Evolutionary conservation across 108 stramenopile species (phyloP), one percentile per base, ranked within the genome.

Genomic region (Licmophora abbreviata): DNA sequence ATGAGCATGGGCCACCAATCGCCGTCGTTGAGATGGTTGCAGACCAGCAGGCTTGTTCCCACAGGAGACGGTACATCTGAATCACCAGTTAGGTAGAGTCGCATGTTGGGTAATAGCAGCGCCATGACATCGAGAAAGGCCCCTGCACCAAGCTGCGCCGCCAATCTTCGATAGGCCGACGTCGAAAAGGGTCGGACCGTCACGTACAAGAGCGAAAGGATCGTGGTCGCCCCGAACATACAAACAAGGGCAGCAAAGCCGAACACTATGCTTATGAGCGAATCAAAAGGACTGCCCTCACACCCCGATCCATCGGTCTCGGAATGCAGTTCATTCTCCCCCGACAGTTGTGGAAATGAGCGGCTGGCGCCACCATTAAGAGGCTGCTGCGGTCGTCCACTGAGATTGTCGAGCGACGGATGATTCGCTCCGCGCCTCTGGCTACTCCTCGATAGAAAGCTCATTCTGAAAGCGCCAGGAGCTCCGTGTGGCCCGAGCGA

Each of bases 1-100:
- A 81, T 79, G 26, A 84, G 52, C 26, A 88, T 56, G 5, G 63
- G 52, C 63, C 74, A 84, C 79, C 82, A 88, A 62, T 88, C 86
- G 12, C 63, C 72, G 33, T 81, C 70, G 47, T 59, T 58, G 11
- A 74, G 27, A 58, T 85, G 83, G 63, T 88, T 88, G 20, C 54
- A 77, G 15, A 84, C 75, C 48, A 83, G 44, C 24, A 88, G 55
- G 9, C 76, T 65, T 1, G 77, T 74, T 25, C 86, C 77, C 7
- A 88, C 68, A 18, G 81, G 75, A 48, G 60, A 66, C 7, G 79
- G 80, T 44, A 83, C 62, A 48, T 88, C 86, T 12, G 76, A 79
- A 47, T 88, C 86, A n/a, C 82, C 86, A 20, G 79, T 81, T 10
- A 88, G 43, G 38, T 62, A 63, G 10, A 88, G 64, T 37, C 42